These are phyloP conservation scores for Heteromeles arbutifolia DNA, from an alignment of 306 rosid species.

Conservation along the genomic window DNA sequence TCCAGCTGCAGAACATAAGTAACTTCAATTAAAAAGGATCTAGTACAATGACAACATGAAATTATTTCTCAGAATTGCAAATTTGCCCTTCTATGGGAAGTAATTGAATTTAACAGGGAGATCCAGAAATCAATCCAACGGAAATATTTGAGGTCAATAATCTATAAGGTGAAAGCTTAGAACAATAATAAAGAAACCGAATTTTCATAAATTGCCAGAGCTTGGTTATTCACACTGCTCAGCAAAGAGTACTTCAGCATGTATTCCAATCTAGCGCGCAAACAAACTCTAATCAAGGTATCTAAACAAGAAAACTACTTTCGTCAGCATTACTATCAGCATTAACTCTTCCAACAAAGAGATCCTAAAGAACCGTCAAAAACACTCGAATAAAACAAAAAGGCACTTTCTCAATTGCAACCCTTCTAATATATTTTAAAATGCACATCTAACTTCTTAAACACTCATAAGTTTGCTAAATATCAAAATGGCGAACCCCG, in stretches of 20 bases:
- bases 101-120: neutral
- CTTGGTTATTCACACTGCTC: neutral
- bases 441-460: neutral
- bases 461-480: neutral
- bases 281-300: neutral
- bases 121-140: neutral
- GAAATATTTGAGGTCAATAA: neutral
- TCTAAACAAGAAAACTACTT: neutral
- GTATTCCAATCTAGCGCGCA: neutral
- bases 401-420: neutral
- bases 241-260: neutral
- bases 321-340: neutral
- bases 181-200: neutral
- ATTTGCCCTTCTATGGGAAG: neutral
- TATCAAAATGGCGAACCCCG: neutral
- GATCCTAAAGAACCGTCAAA: neutral
- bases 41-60: neutral
- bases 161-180: neutral
- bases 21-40: constrained; percentile 4
- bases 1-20: constrained; percentile 46
- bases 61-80: neutral
- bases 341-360: neutral
- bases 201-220: neutral
- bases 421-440: neutral
- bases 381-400: neutral